Base-by-base conservation (phyloP, 179 eudicot species). In the Nepenthes alata region DNA sequence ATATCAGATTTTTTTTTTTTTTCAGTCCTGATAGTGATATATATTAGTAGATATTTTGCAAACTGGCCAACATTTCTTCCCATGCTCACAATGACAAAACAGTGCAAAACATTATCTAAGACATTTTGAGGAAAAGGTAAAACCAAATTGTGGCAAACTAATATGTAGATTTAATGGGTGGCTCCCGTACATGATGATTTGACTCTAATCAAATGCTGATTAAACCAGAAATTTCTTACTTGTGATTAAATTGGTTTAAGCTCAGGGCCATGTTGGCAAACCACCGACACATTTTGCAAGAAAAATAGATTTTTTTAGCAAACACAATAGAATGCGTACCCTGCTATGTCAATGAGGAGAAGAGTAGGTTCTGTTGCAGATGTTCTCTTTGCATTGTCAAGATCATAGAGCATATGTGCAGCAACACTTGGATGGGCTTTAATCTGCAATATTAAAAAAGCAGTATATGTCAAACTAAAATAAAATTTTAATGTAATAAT, bases 391-490 rank as follows among this genome's bases (percentile, higher is more conserved):
- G 80, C 95, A 70, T 67, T 83, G 74, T 86, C 97, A 61, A 89
- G 83, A 69, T 85, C 95, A 76, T 70, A 81, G 14, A 93, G 81
- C 82, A 73, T 80, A 79, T 89, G 98, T 37, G 77, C 83, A 77
- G 98, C 89, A 68, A 89, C 98, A 80, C 95, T 78, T 65, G 96
- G 64, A 79, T 93, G 95, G 44, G 96, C 98, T 82, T 83, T 65
- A 54, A 93, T 74, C 98, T 89, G 76, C 66, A 56, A 68, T 37
- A 37, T 60, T 51, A 13, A 66, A 25, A 55, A 55, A 47, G 59
- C 37, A 48, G 16, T 65, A 58, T 37, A 54, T 35, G 35, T 39
- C 1, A 9, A 13, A 16, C 37, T 12, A 51, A 53, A 16, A 25
- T 25, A 25, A 25, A 25, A 25, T 25, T 25, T 57, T 37, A 6